A percentile compares a stretch with the other conserved stretches of the same genome.
These are phyloP conservation scores for Chlorella sp. DNA, from an alignment of 139 green algal genomes.

Conservation along the genomic window DNA sequence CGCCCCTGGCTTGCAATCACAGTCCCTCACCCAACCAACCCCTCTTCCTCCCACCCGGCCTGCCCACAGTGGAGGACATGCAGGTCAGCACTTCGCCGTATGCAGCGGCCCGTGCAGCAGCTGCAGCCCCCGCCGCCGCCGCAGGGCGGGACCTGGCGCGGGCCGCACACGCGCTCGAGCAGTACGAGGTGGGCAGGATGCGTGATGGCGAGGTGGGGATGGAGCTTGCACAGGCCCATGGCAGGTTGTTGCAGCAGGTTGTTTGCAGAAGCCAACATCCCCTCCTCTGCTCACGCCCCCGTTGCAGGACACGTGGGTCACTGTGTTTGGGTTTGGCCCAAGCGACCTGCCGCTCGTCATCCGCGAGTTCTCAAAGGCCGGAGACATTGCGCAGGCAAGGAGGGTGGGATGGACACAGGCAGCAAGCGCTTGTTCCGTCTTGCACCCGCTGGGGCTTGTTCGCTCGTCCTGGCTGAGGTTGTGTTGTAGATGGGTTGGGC, in stretches of 20 bases:
- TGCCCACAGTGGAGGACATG: constrained; percentile 33
- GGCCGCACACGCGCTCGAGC: constrained; percentile 1
- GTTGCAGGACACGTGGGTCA: constrained; percentile 56
- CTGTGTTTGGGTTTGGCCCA: constrained; percentile 62
- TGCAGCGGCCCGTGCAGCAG: neutral
- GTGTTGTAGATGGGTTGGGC: no score
- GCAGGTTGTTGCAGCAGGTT: no score
- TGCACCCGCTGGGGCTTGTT: no score
- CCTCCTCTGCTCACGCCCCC: no score
- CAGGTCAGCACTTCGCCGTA: constrained; percentile 27
- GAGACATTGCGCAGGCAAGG: constrained; percentile 42
- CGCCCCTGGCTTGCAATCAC: no score
- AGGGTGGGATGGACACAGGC: no score
- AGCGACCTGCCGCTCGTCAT: constrained; percentile 43
- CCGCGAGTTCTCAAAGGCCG: constrained; percentile 60
- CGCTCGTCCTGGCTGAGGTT: no score
- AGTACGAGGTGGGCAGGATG: neutral
- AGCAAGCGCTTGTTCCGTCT: no score
- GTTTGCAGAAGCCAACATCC: no score
- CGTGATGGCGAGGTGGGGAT: no score
- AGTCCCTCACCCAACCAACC: no score
- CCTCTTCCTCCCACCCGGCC: neutral
- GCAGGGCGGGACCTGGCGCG: constrained; percentile 13
- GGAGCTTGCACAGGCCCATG: no score
- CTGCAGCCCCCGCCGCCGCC: neutral